Evolutionary conservation across 129 eudicot genomes (phyloP).

Genomic region (Sambucus nigra): DNA sequence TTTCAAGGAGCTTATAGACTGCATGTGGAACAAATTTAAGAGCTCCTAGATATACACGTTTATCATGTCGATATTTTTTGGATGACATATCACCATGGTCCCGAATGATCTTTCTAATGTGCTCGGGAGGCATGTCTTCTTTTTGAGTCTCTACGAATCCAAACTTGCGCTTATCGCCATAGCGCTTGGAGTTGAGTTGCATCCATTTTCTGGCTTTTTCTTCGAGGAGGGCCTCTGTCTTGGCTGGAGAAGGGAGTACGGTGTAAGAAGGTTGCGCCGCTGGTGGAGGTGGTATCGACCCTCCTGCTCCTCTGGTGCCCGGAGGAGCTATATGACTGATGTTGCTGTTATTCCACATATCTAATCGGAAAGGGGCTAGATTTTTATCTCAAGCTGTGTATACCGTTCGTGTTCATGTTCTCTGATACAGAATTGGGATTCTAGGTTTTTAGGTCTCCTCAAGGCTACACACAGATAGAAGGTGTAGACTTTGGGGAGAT

Average conservation of each 20-base stretch:
- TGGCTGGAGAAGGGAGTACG: constrained; percentile 72
- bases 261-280: constrained; percentile 80
- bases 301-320: constrained; percentile 65
- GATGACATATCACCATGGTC: constrained; percentile 99
- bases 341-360: constrained; percentile 45
- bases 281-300: constrained; percentile 76
- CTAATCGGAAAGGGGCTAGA: constrained; percentile 17
- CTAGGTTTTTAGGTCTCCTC: background rate
- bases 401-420: background rate
- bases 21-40: constrained; percentile 98
- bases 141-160: constrained; percentile 98
- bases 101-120: constrained; percentile 80
- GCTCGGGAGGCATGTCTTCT: constrained; percentile 99
- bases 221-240: constrained; percentile 70
- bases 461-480: too few species aligned
- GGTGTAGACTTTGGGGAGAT: too few species aligned
- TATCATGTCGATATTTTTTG: constrained; percentile 87
- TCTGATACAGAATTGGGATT: too few species aligned
- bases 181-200: constrained; percentile 92
- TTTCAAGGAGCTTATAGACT: constrained; percentile 93
- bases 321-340: constrained; percentile 50
- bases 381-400: background rate
- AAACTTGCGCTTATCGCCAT: constrained; percentile 93
- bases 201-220: constrained; percentile 96
- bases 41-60: constrained; percentile 94